phyloP scores from a whole-genome alignment of 2,329 filamentous ascomycete genomes.

The Raffaelea albimanens region DNA sequence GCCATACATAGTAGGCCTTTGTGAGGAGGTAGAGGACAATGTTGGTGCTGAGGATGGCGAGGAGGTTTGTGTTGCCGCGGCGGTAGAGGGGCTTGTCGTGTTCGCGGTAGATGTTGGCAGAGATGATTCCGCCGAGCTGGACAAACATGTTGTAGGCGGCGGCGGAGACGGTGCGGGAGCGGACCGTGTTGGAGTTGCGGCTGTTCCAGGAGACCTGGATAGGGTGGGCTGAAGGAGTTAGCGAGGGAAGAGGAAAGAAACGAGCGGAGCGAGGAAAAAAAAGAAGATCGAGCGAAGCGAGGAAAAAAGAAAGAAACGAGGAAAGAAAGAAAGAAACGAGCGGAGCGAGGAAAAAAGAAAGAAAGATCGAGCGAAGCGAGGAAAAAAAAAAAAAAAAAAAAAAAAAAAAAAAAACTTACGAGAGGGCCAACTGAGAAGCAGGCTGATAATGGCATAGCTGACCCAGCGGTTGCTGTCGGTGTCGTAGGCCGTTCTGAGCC shows the following conservation, averaged over 20 bases:
- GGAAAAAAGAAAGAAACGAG: conserved; percentile 7
- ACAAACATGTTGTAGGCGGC: conserved; percentile 20
- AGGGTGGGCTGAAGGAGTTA: conserved; percentile 21
- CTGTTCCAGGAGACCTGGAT: conserved; percentile 37
- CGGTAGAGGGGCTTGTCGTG: conserved; percentile 13
- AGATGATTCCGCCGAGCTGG: conserved; percentile 25
- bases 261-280: not conserved
- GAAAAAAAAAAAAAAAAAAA: not conserved
- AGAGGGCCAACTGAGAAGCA: conserved; percentile 19
- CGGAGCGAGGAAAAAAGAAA: not conserved
- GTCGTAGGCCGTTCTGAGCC: conserved; percentile 22
- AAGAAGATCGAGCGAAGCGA: too few species aligned
- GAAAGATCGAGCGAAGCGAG: too few species aligned
- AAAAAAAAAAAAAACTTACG: not conserved
- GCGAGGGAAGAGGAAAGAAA: too few species aligned
- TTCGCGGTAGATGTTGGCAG: conserved; percentile 26
- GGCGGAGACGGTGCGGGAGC: conserved; percentile 36
- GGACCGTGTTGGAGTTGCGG: conserved; percentile 50
- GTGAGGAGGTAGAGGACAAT: conserved; percentile 36
- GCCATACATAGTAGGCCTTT: conserved; percentile 41
- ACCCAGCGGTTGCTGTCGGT: conserved; percentile 18
- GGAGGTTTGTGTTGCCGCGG: conserved; percentile 13
- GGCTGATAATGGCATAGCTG: conserved; percentile 22
- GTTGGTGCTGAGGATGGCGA: conserved; percentile 32
- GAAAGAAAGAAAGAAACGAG: not conserved